phyloP scores from a whole-genome alignment of 2,329 filamentous ascomycete species.

The Celoporthe dispersa region DNA sequence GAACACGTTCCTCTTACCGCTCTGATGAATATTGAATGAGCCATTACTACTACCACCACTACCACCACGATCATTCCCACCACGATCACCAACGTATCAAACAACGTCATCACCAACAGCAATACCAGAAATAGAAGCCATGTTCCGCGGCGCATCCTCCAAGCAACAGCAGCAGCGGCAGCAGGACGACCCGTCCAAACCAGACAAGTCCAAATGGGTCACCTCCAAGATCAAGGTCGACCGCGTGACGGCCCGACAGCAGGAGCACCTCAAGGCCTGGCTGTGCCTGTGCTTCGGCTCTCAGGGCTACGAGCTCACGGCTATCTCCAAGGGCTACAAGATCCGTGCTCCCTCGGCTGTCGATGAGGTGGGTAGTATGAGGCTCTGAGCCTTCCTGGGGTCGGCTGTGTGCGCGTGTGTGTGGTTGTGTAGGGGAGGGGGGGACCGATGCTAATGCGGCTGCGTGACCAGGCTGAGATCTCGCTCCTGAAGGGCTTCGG shows the following conservation, averaged over 20 bases:
- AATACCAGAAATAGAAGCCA: background rate
- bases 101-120: background rate
- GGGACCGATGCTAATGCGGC: background rate
- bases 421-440: background rate
- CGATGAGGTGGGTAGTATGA: background rate
- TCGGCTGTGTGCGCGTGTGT: background rate
- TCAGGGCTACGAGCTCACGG: background rate
- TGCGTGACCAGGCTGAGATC: background rate
- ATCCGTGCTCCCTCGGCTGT: background rate
- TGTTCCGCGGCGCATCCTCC: background rate
- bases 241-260: background rate
- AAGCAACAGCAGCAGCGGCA: background rate
- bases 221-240: background rate
- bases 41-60: background rate
- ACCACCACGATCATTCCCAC: no score
- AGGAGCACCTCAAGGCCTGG: conserved; percentile 13
- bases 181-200: background rate
- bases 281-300: conserved; percentile 14
- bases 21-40: background rate
- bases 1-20: background rate
- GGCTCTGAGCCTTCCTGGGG: background rate
- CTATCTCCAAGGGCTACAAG: background rate
- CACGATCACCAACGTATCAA: background rate
- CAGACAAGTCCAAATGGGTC: conserved; percentile 3
- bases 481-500: background rate